Conservation (phyloP, 2,329 filamentous ascomycete species). For the Fusarium citri region DNA sequence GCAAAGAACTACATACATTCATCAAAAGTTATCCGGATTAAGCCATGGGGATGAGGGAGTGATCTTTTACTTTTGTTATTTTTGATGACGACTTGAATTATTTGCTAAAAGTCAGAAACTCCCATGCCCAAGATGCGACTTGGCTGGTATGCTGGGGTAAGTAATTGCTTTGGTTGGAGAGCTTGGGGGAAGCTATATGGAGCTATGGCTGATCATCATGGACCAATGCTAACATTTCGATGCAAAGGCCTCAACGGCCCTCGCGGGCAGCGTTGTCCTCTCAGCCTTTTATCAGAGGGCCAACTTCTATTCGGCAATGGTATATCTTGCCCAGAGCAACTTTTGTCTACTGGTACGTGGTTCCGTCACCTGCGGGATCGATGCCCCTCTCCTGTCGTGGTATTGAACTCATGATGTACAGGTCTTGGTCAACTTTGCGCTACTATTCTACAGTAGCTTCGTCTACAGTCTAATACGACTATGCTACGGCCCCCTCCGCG, state of each 20-base stretch:
- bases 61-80: constrained; percentile 25
- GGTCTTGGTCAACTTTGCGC: constrained; percentile 91
- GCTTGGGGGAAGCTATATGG: constrained; percentile 40
- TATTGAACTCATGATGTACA: constrained; percentile 50
- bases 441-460: constrained; percentile 82
- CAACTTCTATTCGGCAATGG: constrained; percentile 98
- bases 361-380: constrained; percentile 2
- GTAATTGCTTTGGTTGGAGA: constrained; percentile 47
- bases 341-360: constrained; percentile 87
- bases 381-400: constrained; percentile 1
- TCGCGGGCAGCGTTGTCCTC: constrained; percentile 84
- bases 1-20: constrained; percentile 16
- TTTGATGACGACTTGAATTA: constrained; percentile 24
- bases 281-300: constrained; percentile 94
- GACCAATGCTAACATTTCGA: constrained; percentile 35
- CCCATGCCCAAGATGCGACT: constrained; percentile 65
- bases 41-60: constrained; percentile 43
- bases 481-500: constrained; percentile 89
- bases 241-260: constrained; percentile 78
- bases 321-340: constrained; percentile 96
- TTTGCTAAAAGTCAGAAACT: constrained; percentile 14
- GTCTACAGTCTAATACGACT: constrained; percentile 90
- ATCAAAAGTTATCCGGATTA: constrained; percentile 23
- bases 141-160: constrained; percentile 71
- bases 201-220: constrained; percentile 36